Evolutionary conservation across 139 green algal genomes (phyloP).

Genomic region (Trebouxia sp.): DNA sequence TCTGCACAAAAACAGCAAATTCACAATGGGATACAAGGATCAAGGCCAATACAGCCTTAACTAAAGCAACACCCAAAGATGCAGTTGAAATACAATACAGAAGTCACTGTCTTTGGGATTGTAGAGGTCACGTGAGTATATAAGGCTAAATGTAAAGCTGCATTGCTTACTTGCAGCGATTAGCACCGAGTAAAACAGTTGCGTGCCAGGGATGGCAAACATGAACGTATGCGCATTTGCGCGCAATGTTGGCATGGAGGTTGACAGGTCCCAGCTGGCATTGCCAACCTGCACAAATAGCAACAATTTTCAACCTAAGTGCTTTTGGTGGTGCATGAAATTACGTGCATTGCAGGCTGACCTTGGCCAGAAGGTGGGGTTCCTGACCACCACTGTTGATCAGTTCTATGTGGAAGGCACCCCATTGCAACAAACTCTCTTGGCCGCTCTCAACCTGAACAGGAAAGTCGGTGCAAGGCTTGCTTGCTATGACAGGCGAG

Average conservation of each 20-base stretch:
- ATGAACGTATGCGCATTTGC: conserved; percentile 18
- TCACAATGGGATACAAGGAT: background rate
- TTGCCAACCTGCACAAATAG: conserved; percentile 20
- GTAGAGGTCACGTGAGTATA: too few relatives aligned
- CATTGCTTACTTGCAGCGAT: conserved; percentile 19
- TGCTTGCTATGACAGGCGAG: too few relatives aligned
- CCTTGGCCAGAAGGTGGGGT: too few relatives aligned
- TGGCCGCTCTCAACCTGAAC: conserved; percentile 30
- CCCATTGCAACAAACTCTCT: conserved; percentile 22
- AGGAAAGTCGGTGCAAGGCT: background rate
- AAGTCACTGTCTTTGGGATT: too few relatives aligned
- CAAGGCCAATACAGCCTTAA: too few relatives aligned
- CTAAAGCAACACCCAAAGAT: too few relatives aligned
- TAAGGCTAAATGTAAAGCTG: too few relatives aligned
- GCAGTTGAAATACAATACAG: too few relatives aligned
- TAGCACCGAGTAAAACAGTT: conserved; percentile 26
- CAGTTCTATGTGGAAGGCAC: background rate
- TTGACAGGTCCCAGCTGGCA: conserved; percentile 13
- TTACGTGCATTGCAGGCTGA: background rate
- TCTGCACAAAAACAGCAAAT: background rate
- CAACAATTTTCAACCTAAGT: background rate
- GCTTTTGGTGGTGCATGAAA: background rate
- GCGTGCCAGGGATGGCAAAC: conserved; percentile 24
- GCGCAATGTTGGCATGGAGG: conserved; percentile 3
- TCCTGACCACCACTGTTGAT: background rate